A percentile compares a stretch with the other conserved stretches of the same genome.
Conservation (phyloP, 129 eudicot species). For the Lonicera japonica region DNA sequence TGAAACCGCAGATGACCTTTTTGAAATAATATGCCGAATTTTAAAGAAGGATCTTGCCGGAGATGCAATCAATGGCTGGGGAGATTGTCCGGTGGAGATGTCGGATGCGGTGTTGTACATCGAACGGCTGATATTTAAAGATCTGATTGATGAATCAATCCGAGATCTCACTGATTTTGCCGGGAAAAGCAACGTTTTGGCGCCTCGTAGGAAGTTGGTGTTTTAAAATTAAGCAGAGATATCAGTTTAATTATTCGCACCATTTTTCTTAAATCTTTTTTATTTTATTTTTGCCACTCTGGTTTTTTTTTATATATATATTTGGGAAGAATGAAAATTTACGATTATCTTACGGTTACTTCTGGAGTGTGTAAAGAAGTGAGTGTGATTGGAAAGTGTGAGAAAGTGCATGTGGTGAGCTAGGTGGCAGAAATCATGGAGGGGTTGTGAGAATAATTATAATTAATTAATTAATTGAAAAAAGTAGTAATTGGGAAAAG, state of each 20-base stretch:
- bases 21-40: slow-evolving; percentile 49
- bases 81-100: slow-evolving; percentile 48
- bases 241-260: slow-evolving; percentile 3
- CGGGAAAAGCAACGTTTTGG: slow-evolving; percentile 24
- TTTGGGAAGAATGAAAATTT: background rate
- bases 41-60: slow-evolving; percentile 57
- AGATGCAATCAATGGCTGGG: slow-evolving; percentile 52
- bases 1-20: slow-evolving; percentile 26
- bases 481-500: background rate
- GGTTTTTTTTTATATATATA: background rate
- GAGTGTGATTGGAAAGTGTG: background rate
- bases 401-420: background rate
- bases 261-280: background rate
- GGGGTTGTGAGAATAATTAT: background rate
- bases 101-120: slow-evolving; percentile 65
- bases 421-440: background rate
- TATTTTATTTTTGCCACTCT: background rate
- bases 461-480: too few species aligned
- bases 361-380: background rate
- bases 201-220: slow-evolving; percentile 67
- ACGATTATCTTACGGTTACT: background rate
- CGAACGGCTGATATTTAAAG: slow-evolving; percentile 78
- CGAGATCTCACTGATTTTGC: slow-evolving; percentile 49
- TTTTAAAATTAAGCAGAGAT: slow-evolving; percentile 29
- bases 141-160: slow-evolving; percentile 60